These are phyloP conservation scores for Eucalyptus sp. DNA, from an alignment of 345 rosid genomes.

Conservation along the genomic window DNA sequence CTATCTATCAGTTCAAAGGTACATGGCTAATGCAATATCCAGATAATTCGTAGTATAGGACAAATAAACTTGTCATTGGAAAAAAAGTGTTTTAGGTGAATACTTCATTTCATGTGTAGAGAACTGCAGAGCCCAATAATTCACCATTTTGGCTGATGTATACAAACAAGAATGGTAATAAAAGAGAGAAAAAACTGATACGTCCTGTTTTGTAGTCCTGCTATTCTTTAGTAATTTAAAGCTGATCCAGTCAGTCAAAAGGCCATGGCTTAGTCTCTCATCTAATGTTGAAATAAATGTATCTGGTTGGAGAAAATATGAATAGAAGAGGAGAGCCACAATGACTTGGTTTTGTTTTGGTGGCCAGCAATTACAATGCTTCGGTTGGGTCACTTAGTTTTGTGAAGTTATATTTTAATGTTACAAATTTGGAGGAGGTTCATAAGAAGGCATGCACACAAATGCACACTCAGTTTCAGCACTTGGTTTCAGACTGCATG, in stretches of 20 bases:
- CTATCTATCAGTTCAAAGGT: constrained; percentile 85
- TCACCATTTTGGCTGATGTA: not conserved
- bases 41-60: not conserved
- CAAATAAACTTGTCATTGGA: not conserved
- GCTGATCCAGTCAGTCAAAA: not conserved
- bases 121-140: not conserved
- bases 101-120: not conserved
- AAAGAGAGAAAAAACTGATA: not conserved
- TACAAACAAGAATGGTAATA: not conserved
- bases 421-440: not conserved
- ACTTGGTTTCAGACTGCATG: not conserved
- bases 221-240: not conserved
- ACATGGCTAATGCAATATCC: not conserved
- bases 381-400: not conserved
- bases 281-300: not conserved
- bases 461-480: not conserved
- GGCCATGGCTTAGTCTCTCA: not conserved
- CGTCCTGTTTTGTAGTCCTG: not conserved
- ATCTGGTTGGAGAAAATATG: not conserved
- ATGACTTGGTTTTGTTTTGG: not conserved
- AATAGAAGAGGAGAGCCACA: not conserved
- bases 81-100: not conserved
- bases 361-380: not conserved
- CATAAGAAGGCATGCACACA: not conserved
- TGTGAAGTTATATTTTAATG: not conserved